Evolutionary conservation across 2,329 filamentous ascomycete genomes (phyloP).

Genomic region (Ilyonectria robusta): DNA sequence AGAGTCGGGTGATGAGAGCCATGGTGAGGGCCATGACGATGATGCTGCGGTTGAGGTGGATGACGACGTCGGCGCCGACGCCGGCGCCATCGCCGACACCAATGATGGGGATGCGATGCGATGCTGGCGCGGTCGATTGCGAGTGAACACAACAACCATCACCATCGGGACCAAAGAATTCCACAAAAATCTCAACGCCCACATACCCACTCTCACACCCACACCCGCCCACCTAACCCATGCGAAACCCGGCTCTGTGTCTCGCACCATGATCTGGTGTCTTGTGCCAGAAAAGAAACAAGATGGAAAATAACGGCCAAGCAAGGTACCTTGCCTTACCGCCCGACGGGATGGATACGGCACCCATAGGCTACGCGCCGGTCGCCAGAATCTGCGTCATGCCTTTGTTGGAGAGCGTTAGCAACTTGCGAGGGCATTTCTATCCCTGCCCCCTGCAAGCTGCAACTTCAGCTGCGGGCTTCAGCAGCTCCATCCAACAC

Average conservation of each 20-base stretch:
- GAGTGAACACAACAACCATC: neutral
- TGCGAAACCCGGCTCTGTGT: neutral
- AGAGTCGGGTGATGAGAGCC: neutral
- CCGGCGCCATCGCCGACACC: neutral
- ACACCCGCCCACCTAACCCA: neutral
- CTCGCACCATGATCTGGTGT: neutral
- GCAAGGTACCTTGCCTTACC: neutral
- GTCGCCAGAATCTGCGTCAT: neutral
- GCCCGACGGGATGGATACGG: neutral
- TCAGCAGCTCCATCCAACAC: neutral
- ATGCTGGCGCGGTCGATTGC: neutral
- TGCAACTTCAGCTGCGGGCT: neutral
- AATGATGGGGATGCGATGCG: conserved; percentile 1
- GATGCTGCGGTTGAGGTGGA: conserved; percentile 10
- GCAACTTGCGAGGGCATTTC: neutral
- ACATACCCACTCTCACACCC: neutral
- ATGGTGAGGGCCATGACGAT: neutral
- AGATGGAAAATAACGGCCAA: neutral
- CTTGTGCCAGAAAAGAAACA: neutral
- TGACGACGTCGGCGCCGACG: neutral
- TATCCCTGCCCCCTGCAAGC: neutral
- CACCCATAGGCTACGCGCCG: neutral
- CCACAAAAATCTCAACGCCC: neutral
- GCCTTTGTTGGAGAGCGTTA: neutral
- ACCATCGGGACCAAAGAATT: neutral